These are phyloP conservation scores for Penicillium ucsense DNA, from an alignment of 495 filamentous ascomycete genomes.

Conservation along the genomic window DNA sequence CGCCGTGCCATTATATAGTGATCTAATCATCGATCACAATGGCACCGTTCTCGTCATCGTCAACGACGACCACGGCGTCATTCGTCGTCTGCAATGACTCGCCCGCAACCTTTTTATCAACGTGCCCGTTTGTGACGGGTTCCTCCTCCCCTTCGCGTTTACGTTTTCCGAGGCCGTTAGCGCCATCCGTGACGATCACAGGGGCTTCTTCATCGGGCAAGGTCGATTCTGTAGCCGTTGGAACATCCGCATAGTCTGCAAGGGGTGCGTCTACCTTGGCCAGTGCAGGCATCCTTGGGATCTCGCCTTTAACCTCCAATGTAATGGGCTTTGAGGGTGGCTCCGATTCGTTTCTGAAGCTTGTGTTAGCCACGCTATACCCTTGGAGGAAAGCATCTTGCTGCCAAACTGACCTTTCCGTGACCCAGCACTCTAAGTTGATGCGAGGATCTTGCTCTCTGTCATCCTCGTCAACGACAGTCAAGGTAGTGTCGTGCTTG, in stretches of 20 bases:
- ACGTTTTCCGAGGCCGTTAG: constrained; percentile 22
- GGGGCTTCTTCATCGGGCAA: constrained; percentile 9
- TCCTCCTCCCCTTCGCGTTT: constrained; percentile 39
- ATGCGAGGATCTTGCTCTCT: constrained; percentile 72
- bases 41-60: constrained; percentile 34
- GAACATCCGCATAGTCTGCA: too few relatives aligned
- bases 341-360: constrained; percentile 14
- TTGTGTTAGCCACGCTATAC: too few relatives aligned
- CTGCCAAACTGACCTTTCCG: constrained; percentile 27
- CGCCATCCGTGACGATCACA: constrained; percentile 9
- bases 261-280: too few relatives aligned
- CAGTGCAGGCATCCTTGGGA: too few relatives aligned
- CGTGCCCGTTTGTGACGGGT: constrained; percentile 28
- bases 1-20: too few relatives aligned
- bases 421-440: constrained; percentile 62
- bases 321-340: constrained; percentile 36
- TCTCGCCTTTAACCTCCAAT: constrained; percentile 14
- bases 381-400: background rate
- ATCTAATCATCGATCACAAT: constrained; percentile 63
- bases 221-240: constrained; percentile 20
- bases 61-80: constrained; percentile 8
- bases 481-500: constrained; percentile 65
- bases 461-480: constrained; percentile 83
- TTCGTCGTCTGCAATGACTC: constrained; percentile 22
- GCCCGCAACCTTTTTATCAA: constrained; percentile 35